Percentiles rank a stretch among this genome's conserved stretches.
phyloP scores from a whole-genome alignment of 305 asterid species.

The Stenogyne calaminthoides region DNA sequence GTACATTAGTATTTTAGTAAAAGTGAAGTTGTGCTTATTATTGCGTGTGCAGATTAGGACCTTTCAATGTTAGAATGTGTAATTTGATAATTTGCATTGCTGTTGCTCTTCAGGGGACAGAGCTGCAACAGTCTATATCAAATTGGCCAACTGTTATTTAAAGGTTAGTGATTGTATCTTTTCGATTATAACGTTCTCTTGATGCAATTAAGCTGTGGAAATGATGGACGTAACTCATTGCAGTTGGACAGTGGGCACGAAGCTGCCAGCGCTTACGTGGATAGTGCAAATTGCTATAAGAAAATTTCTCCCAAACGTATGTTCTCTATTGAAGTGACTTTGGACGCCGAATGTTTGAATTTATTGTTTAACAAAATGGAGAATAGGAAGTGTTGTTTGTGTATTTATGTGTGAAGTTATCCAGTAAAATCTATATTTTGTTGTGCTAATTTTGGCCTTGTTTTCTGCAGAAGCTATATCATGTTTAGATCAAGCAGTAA shows the following conservation, averaged over 20 bases:
- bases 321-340: slow-evolving; percentile 11
- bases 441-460: background rate
- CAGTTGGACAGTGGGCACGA: slow-evolving; percentile 47
- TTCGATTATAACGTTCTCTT: background rate
- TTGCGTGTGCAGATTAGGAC: background rate
- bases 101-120: slow-evolving; percentile 42
- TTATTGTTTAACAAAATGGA: background rate
- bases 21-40: background rate
- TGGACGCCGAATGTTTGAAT: background rate
- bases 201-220: slow-evolving; percentile 19
- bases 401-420: background rate
- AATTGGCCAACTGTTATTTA: slow-evolving; percentile 40
- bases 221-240: slow-evolving; percentile 12
- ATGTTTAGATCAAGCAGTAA: slow-evolving; percentile 46
- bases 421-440: background rate
- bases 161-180: slow-evolving; percentile 34
- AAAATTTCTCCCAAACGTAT: slow-evolving; percentile 44
- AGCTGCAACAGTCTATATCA: slow-evolving; percentile 45
- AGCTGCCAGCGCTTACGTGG: slow-evolving; percentile 50
- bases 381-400: background rate
- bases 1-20: background rate
- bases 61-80: background rate
- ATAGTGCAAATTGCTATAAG: slow-evolving; percentile 50
- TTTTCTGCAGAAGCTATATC: slow-evolving; percentile 42
- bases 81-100: background rate